Conservation (phyloP, 2,329 filamentous ascomycete species). For the Aspergillus puulaauensis region DNA sequence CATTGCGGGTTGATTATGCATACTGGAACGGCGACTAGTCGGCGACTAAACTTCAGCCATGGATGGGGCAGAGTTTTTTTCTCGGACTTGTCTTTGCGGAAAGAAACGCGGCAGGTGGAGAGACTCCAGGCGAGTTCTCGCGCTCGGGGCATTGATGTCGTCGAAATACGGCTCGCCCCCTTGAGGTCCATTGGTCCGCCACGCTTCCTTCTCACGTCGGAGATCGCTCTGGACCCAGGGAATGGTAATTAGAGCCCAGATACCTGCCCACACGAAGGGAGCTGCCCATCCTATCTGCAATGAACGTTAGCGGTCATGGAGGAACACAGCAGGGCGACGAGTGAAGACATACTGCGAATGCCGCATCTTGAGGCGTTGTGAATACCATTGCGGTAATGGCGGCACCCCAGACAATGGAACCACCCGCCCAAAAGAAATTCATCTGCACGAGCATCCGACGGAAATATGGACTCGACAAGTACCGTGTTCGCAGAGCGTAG, state of each 20-base stretch:
- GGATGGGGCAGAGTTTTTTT: slow-evolving; percentile 25
- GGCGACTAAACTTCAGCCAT: slow-evolving; percentile 19
- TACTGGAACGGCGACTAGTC: neutral
- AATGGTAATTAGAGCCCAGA: slow-evolving; percentile 48
- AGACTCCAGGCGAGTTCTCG: slow-evolving; percentile 39
- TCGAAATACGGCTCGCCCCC: slow-evolving; percentile 39
- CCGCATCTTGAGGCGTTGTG: slow-evolving; percentile 48
- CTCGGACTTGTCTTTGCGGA: slow-evolving; percentile 25
- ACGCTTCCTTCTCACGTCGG: slow-evolving; percentile 44
- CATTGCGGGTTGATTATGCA: neutral
- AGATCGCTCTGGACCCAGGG: slow-evolving; percentile 48
- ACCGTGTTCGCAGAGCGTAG: slow-evolving; percentile 51
- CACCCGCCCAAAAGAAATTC: slow-evolving; percentile 59
- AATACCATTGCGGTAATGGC: slow-evolving; percentile 51
- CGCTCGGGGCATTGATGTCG: slow-evolving; percentile 36
- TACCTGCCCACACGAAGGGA: slow-evolving; percentile 39
- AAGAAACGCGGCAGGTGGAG: slow-evolving; percentile 28
- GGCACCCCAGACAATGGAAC: slow-evolving; percentile 48
- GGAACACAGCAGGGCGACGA: neutral
- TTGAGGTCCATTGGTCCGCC: slow-evolving; percentile 35
- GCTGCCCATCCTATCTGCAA: slow-evolving; percentile 19
- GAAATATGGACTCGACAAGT: slow-evolving; percentile 55
- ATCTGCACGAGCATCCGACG: slow-evolving; percentile 54
- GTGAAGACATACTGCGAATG: slow-evolving; percentile 43
- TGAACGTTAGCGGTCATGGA: slow-evolving; percentile 6